Conservation (phyloP, 2,329 filamentous ascomycete genomes). For the Aspergillus sp. region DNA sequence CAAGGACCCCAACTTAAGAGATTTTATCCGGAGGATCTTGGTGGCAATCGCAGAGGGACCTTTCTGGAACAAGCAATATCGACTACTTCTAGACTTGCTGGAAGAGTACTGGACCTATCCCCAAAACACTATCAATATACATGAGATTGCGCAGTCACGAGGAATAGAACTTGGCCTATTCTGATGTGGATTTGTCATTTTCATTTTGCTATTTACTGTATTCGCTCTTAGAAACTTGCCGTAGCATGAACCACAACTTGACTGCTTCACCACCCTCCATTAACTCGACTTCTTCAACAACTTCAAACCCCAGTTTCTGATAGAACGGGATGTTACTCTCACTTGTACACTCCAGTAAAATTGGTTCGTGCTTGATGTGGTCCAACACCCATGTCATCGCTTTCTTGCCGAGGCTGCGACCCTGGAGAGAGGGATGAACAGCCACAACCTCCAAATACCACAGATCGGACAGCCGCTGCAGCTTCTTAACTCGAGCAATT, state of each 20-base stretch:
- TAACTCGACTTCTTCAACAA: slow-evolving; percentile 24
- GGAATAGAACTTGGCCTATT: slow-evolving; percentile 29
- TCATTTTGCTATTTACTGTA: background rate
- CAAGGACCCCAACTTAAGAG: slow-evolving; percentile 21
- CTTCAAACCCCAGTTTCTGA: slow-evolving; percentile 24
- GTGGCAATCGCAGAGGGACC: background rate
- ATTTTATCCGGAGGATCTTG: slow-evolving; percentile 14
- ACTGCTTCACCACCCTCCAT: slow-evolving; percentile 16
- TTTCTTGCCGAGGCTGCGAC: slow-evolving; percentile 22
- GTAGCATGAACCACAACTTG: slow-evolving; percentile 28
- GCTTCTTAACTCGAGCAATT: slow-evolving; percentile 3
- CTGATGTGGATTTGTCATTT: background rate
- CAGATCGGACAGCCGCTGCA: slow-evolving; percentile 9
- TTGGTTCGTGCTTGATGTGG: slow-evolving; percentile 12
- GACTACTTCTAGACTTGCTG: slow-evolving; percentile 16
- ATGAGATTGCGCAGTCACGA: slow-evolving; percentile 23
- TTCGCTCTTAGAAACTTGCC: background rate
- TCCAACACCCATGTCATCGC: slow-evolving; percentile 23
- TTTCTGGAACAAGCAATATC: background rate
- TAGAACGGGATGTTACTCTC: slow-evolving; percentile 26
- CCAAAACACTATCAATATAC: slow-evolving; percentile 17
- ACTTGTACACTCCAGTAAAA: slow-evolving; percentile 27
- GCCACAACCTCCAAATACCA: slow-evolving; percentile 32
- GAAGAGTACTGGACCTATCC: slow-evolving; percentile 28
- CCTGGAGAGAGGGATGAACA: slow-evolving; percentile 29